Conservation (phyloP, 352 stramenopile species). For the Globisporangium polare region DNA sequence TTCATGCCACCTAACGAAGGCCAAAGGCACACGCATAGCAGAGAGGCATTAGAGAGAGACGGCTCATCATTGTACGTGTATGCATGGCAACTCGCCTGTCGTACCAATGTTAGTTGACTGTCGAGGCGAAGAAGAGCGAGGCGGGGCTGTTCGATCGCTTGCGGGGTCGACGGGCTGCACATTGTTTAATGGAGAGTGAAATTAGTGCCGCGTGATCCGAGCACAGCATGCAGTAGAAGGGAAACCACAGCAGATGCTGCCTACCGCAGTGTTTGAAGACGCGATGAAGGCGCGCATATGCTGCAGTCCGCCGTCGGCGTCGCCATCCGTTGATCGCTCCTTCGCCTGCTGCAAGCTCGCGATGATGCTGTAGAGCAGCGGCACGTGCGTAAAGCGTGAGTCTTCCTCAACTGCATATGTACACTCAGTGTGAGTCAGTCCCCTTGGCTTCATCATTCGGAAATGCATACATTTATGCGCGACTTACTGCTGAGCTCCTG, state of each 20-base stretch:
- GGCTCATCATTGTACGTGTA: not conserved
- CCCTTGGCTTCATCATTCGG: no score
- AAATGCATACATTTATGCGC: not conserved
- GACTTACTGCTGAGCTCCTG: constrained; percentile 66
- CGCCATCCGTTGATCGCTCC: constrained; percentile 1
- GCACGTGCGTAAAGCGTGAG: constrained; percentile 59
- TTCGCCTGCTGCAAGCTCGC: constrained; percentile 36
- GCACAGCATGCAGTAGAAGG: no score
- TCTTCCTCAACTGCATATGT: constrained; percentile 49
- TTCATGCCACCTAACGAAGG: not conserved
- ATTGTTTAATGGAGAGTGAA: not conserved
- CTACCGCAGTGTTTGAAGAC: not conserved
- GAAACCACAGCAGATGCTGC: no score
- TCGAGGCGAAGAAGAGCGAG: constrained; percentile 7
- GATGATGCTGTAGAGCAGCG: constrained; percentile 83
- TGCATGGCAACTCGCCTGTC: not conserved
- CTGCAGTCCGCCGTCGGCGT: not conserved
- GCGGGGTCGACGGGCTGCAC: not conserved
- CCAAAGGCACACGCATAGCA: not conserved
- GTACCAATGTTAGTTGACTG: constrained; percentile 1
- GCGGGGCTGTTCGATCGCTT: not conserved
- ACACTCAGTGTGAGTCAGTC: not conserved
- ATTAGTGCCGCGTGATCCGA: no score
- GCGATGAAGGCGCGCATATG: constrained; percentile 1
- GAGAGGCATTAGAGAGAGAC: not conserved